Base-by-base conservation (phyloP, 2,329 filamentous ascomycete species). In the Aspergillus vadensis region DNA sequence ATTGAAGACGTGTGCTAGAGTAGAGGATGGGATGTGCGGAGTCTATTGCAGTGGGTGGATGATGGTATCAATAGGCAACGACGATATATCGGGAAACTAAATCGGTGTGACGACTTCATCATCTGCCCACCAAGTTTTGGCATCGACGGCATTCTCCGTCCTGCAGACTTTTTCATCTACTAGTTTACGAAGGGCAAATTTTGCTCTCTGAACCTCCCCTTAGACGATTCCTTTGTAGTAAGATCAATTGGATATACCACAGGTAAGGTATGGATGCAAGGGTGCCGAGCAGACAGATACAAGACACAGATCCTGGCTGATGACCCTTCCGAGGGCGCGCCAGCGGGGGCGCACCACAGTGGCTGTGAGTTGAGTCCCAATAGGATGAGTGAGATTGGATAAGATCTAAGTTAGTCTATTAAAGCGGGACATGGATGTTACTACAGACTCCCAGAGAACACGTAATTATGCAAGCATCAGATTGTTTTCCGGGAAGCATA, bases 1-100 rank as follows among this genome's bases (percentile, higher is more conserved):
- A 80, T 90, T 55, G 90, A 93, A 77, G 87, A 93, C 76, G 81
- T 92, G 23, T 94, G 91, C 72, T 92, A 72, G 66, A 14, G 2
- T 8, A 8, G 25, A 27, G 25, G 39, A 19, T 55, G n/a, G 23
- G n/a, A 21, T 10, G 12, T 12, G 23, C 21, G 19, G 5, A 25
- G 15, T 19, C 19, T 23, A 25, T 53, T 53, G n/a, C 39, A 43
- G 39, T 43, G 19, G n/a, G 41, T 44, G n/a, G 10, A 36, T 36
- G 32, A 15, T 36, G 12, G 23, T 32, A 43, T 43, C 17, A 19
- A 23, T 30, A 38, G 36, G 52, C 41, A 55, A 12, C 38, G 36
- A 44, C 32, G 5, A 36, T 36, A 25, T 41, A 53, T 44, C 19
- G 41, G 41, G 32, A n/a, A 32, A 27, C 14, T 23, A 9, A 43